phyloP scores from a whole-genome alignment of 441 rosid genomes.

The Eutrema salsugineum region DNA sequence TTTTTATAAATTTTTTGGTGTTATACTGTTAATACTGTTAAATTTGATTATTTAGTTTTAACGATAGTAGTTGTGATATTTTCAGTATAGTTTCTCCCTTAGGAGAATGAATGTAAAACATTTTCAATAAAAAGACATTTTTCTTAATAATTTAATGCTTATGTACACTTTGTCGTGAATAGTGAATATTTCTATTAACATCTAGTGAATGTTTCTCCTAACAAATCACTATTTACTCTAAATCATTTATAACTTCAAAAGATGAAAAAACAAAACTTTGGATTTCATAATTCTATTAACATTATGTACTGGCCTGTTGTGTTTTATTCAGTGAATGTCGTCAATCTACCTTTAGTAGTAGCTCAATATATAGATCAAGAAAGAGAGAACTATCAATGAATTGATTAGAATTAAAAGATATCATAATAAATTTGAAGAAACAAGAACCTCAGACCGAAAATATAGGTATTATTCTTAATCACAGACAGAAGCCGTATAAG shows the following conservation, averaged over 20 bases:
- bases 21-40: not conserved
- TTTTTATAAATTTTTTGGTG: not conserved
- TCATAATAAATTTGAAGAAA: constrained; percentile 1
- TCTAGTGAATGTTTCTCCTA: not conserved
- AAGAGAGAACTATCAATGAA: not conserved
- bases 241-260: not conserved
- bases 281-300: not conserved
- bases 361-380: not conserved
- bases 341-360: not conserved
- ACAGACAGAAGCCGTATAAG: not conserved
- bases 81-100: too few species aligned
- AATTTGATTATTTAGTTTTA: not conserved
- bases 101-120: not conserved
- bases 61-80: not conserved
- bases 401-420: constrained; percentile 7
- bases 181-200: not conserved
- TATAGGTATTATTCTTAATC: not conserved
- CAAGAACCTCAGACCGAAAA: constrained; percentile 12
- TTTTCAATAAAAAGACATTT: not conserved
- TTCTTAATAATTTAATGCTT: not conserved
- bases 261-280: not conserved
- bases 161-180: not conserved
- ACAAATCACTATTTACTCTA: not conserved
- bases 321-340: not conserved
- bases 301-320: not conserved